Percentiles rank a stretch among this genome's conserved stretches.
Conservation (phyloP, 2,329 filamentous ascomycete species). For the Trichoderma sp. region DNA sequence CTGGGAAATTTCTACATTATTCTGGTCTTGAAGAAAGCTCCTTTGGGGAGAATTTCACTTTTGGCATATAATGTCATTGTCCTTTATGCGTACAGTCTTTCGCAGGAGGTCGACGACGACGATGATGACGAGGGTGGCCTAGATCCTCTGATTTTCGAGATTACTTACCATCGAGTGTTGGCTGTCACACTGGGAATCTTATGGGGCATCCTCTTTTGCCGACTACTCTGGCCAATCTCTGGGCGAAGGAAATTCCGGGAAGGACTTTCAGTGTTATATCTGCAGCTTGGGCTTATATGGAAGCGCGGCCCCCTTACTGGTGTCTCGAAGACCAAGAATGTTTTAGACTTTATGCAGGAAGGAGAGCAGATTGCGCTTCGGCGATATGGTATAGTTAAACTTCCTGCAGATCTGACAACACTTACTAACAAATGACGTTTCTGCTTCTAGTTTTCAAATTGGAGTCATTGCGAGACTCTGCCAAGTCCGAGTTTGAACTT, state of each 20-base stretch:
- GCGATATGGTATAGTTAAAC: constrained; percentile 59
- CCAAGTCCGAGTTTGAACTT: constrained; percentile 85
- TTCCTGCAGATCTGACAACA: neutral
- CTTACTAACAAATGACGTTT: neutral
- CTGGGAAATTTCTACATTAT: constrained; percentile 90
- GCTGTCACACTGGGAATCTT: constrained; percentile 84
- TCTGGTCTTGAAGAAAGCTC: constrained; percentile 78
- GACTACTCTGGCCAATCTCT: constrained; percentile 91
- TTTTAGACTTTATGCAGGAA: constrained; percentile 78
- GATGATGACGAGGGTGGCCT: constrained; percentile 88
- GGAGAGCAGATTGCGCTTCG: constrained; percentile 86
- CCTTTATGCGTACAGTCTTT: constrained; percentile 90
- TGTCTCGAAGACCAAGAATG: constrained; percentile 63
- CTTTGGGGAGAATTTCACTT: constrained; percentile 90
- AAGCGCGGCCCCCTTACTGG: constrained; percentile 85
- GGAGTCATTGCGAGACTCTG: constrained; percentile 72
- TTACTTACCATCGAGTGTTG: constrained; percentile 83
- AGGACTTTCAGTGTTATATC: constrained; percentile 85
- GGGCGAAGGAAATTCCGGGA: constrained; percentile 87
- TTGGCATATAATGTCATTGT: constrained; percentile 95
- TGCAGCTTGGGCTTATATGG: constrained; percentile 96
- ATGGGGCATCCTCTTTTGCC: constrained; percentile 90
- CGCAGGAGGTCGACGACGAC: constrained; percentile 76
- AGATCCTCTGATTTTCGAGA: constrained; percentile 83
- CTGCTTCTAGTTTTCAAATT: constrained; percentile 61